A percentile compares a stretch with the other conserved stretches of the same genome.
Conservation (phyloP, 441 rosid species). For the Erodium trifolium region DNA sequence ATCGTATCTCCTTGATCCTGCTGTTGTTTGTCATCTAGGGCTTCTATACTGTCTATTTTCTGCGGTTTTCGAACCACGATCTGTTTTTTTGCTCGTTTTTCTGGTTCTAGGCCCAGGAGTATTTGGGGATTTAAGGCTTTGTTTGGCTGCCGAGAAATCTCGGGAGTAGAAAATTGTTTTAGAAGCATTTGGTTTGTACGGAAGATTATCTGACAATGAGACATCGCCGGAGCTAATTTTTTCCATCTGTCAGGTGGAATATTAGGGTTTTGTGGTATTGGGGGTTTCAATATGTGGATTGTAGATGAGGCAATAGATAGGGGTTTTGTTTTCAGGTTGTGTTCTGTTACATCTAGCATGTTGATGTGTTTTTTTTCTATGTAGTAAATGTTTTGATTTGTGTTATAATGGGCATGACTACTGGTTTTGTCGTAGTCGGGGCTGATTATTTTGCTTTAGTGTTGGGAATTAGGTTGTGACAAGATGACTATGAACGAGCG, state of each 20-base stretch:
- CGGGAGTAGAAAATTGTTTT: no score
- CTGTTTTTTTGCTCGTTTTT: no score
- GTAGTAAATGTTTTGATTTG: no score
- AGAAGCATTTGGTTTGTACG: no score
- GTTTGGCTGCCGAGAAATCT: not conserved
- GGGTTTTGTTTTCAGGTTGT: no score
- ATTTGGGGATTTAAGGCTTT: not conserved
- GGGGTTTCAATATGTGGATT: not conserved
- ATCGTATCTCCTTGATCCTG: not conserved
- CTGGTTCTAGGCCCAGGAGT: not conserved
- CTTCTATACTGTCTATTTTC: not conserved
- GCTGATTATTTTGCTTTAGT: not conserved
- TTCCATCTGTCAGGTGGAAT: not conserved
- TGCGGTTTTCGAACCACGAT: no score
- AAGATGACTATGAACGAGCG: no score
- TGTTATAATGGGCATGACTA: not conserved
- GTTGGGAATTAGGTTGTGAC: no score
- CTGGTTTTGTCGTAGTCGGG: no score
- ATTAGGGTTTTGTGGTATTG: slow-evolving; percentile 4
- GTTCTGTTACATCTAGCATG: no score
- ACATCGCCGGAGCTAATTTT: no score
- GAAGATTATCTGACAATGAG: no score
- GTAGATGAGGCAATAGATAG: not conserved
- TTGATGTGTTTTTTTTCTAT: not conserved
- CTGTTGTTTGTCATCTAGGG: not conserved